A percentile compares a stretch with the other conserved stretches of the same genome.
Evolutionary conservation across 495 filamentous ascomycete species (phyloP).

Genomic region (Podospora pseudocomata): DNA sequence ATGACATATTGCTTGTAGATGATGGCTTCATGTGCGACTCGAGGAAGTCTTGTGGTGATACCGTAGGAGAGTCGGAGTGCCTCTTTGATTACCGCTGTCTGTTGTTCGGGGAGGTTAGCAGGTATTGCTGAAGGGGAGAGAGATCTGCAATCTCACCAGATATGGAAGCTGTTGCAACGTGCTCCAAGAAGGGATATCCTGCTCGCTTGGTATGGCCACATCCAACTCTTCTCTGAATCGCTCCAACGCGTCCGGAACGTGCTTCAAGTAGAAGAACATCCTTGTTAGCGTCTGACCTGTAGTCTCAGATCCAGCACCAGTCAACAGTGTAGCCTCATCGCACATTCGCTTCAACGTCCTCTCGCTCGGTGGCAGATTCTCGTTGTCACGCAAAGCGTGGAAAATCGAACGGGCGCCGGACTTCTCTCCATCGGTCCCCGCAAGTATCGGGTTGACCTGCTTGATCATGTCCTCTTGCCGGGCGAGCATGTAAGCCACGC

Average conservation of each 20-base stretch:
- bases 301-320: conserved; percentile 45
- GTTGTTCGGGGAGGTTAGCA: not conserved
- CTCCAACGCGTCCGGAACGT: conserved; percentile 26
- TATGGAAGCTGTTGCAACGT: conserved; percentile 52
- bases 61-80: conserved; percentile 45
- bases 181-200: conserved; percentile 30
- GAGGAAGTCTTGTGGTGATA: conserved; percentile 38
- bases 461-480: not conserved
- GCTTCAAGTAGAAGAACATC: conserved; percentile 40
- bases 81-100: conserved; percentile 46
- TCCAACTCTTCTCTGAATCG: conserved; percentile 34
- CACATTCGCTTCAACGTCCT: conserved; percentile 31
- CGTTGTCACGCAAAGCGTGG: conserved; percentile 34
- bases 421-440: not conserved
- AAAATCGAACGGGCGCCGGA: conserved; percentile 34
- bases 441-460: not conserved
- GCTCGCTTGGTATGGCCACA: conserved; percentile 25
- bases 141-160: conserved; percentile 20
- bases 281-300: conserved; percentile 32
- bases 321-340: conserved; percentile 40
- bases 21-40: conserved; percentile 36
- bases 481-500: not conserved
- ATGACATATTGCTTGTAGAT: conserved; percentile 24
- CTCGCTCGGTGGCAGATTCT: conserved; percentile 39
- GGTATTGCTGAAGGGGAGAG: not conserved